Evolutionary conservation across 2,329 filamentous ascomycete species (phyloP).

Genomic region (Pseudogymnoascus verrucosus): DNA sequence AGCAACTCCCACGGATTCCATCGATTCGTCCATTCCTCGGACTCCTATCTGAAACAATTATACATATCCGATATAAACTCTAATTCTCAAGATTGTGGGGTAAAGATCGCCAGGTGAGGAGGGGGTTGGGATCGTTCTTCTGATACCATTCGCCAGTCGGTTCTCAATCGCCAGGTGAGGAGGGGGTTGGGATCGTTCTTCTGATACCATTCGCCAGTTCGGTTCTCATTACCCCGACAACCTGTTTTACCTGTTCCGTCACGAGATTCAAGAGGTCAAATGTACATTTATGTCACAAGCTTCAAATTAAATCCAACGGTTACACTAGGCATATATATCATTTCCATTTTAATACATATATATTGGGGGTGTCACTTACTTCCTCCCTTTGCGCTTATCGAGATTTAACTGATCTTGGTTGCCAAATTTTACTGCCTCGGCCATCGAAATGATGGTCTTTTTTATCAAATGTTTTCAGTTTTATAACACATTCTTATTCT

Average conservation of each 20-base stretch:
- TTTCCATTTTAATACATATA: neutral
- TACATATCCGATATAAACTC: neutral
- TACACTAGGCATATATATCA: neutral
- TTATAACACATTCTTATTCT: constrained; percentile 1
- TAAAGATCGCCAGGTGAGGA: neutral
- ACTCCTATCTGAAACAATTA: neutral
- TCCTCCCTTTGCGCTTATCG: neutral
- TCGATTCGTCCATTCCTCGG: neutral
- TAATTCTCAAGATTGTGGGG: neutral
- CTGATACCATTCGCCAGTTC: constrained; percentile 2
- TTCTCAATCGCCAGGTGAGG: neutral
- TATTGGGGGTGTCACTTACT: neutral
- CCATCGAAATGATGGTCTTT: neutral
- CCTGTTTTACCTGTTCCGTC: neutral
- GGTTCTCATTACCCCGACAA: constrained; percentile 6
- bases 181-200: neutral
- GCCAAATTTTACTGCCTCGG: neutral
- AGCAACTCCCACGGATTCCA: neutral
- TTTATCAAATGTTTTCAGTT: constrained; percentile 3
- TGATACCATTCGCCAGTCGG: constrained; percentile 2
- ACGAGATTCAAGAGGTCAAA: constrained; percentile 5
- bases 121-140: neutral
- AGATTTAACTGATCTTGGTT: neutral
- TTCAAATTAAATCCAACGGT: neutral
- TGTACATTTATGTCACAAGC: constrained; percentile 4